Conservation (phyloP, 345 rosid species). For the Dimocarpus longan region DNA sequence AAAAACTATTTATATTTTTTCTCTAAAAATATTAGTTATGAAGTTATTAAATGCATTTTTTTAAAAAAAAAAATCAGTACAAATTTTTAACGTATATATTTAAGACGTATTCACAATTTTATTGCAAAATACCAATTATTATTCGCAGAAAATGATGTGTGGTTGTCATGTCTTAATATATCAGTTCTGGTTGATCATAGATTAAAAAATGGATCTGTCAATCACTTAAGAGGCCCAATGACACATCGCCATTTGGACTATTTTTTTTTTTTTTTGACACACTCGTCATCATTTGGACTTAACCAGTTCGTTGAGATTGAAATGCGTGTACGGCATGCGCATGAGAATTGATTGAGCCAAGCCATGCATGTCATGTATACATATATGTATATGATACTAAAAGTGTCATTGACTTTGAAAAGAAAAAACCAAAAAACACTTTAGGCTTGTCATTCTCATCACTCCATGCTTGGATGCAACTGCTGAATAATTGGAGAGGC, state of each 20-base stretch:
- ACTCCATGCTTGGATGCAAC: conserved; percentile 30
- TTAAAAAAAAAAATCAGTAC: too few species aligned
- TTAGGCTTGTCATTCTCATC: conserved; percentile 30
- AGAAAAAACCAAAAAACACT: conserved; percentile 17
- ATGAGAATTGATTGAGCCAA: not conserved
- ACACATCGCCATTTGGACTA: not conserved
- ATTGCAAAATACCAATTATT: not conserved
- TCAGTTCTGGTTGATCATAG: not conserved
- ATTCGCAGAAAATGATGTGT: not conserved
- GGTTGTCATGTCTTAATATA: conserved; percentile 15
- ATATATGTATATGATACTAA: not conserved
- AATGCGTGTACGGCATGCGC: conserved; percentile 19
- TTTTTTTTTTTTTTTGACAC: too few species aligned
- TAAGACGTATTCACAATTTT: too few species aligned
- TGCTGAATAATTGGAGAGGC: conserved; percentile 29
- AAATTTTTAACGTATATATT: too few species aligned
- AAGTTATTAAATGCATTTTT: too few species aligned
- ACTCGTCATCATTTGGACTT: not conserved
- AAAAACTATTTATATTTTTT: not conserved
- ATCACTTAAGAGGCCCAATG: conserved; percentile 4
- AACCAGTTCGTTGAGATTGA: not conserved
- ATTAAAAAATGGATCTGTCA: not conserved
- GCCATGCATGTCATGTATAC: not conserved
- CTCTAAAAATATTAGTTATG: too few species aligned
- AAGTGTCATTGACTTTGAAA: conserved; percentile 25